Percentiles rank a stretch among this genome's conserved stretches.
phyloP scores from a whole-genome alignment of 352 stramenopile genomes.

The Phytopythium sindhum region DNA sequence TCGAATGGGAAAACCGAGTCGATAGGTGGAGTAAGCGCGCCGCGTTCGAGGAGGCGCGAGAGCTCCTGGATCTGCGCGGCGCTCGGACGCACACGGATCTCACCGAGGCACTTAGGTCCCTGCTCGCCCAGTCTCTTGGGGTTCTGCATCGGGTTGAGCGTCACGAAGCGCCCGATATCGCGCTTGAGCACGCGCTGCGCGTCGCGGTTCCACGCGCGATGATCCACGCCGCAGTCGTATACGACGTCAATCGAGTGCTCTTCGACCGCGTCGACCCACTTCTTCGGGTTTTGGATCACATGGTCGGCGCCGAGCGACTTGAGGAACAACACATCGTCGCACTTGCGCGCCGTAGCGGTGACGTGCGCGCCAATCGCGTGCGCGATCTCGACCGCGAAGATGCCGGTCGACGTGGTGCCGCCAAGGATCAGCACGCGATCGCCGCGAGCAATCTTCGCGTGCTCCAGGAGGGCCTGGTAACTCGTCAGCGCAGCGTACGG shows the following conservation, averaged over 20 bases:
- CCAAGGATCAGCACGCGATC: slow-evolving; percentile 52
- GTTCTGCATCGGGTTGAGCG: slow-evolving; percentile 28
- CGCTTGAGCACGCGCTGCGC: slow-evolving; percentile 30
- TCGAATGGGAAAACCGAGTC: slow-evolving; percentile 42
- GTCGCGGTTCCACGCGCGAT: slow-evolving; percentile 23
- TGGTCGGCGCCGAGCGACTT: slow-evolving; percentile 36
- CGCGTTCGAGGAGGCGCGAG: slow-evolving; percentile 22
- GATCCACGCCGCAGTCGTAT: slow-evolving; percentile 36
- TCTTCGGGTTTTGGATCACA: slow-evolving; percentile 60
- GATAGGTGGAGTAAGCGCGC: slow-evolving; percentile 28
- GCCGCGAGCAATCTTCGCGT: slow-evolving; percentile 23
- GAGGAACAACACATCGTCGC: slow-evolving; percentile 56
- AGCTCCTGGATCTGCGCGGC: slow-evolving; percentile 37
- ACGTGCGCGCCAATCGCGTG: slow-evolving; percentile 46
- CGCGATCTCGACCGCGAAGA: slow-evolving; percentile 58
- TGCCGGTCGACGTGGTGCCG: slow-evolving; percentile 55
- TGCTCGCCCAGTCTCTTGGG: slow-evolving; percentile 27
- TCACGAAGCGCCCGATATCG: slow-evolving; percentile 23
- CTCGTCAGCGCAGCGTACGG: slow-evolving; percentile 48
- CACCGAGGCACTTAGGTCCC: slow-evolving; percentile 27
- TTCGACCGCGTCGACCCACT: slow-evolving; percentile 26
- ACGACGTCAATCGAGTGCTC: slow-evolving; percentile 34
- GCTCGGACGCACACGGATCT: slow-evolving; percentile 22
- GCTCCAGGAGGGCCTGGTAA: slow-evolving; percentile 44
- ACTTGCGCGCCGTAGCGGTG: slow-evolving; percentile 54